phyloP scores from a whole-genome alignment of 306 rosid genomes.

The Pueraria montana region DNA sequence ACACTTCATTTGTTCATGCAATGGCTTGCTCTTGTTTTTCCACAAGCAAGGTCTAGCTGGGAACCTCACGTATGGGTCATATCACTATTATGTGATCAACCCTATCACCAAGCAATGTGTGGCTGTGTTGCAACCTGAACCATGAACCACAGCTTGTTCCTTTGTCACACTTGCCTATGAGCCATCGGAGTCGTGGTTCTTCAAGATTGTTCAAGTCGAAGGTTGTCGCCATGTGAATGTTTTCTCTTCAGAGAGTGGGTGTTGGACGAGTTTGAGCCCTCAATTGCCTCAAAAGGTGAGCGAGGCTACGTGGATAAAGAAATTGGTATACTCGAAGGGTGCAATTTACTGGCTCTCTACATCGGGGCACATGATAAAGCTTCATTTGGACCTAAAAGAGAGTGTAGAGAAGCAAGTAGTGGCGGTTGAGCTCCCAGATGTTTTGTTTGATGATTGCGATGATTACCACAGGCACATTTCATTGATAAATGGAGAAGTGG shows the following conservation, averaged over 20 bases:
- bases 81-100: conserved; percentile 10
- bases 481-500: neutral
- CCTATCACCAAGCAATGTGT: conserved; percentile 7
- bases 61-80: too few species aligned
- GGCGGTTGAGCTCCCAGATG: neutral
- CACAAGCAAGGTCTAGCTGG: too few species aligned
- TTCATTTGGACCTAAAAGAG: neutral
- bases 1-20: neutral
- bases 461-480: neutral
- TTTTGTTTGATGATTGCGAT: too few species aligned
- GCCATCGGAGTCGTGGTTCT: neutral
- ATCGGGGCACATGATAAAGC: neutral
- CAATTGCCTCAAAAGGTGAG: neutral
- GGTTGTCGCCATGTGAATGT: neutral
- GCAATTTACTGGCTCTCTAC: neutral
- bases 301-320: neutral
- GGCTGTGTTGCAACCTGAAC: neutral
- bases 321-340: neutral
- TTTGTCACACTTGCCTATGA: conserved; percentile 37
- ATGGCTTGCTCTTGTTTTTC: neutral
- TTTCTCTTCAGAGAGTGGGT: conserved; percentile 17
- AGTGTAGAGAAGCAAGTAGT: neutral
- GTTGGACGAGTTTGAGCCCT: neutral
- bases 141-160: neutral
- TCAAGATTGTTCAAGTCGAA: conserved; percentile 24